phyloP scores from a whole-genome alignment of 768 basidiomycete genomes.

The Boletus vermiculosoides region DNA sequence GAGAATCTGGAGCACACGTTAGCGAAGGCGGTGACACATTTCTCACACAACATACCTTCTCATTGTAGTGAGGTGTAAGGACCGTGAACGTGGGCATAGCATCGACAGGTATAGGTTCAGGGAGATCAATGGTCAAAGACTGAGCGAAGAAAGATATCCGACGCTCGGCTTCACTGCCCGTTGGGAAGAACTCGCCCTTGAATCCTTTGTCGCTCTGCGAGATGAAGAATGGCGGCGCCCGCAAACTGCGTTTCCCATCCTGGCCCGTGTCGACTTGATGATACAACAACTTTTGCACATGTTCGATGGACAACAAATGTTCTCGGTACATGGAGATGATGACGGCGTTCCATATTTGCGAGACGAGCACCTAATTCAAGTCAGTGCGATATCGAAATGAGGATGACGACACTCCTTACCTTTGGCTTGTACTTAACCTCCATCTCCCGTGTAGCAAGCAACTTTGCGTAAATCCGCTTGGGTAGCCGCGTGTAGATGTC shows the following conservation, averaged over 20 bases:
- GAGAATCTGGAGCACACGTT: constrained; percentile 60
- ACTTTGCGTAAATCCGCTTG: constrained; percentile 95
- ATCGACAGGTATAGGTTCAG: constrained; percentile 91
- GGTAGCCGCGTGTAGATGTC: constrained; percentile 96
- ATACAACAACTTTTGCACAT: constrained; percentile 96
- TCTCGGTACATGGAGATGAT: constrained; percentile 99
- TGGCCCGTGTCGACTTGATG: constrained; percentile 88
- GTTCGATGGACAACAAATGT: constrained; percentile 96
- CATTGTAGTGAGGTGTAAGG: constrained; percentile 96
- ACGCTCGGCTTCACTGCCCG: constrained; percentile 92
- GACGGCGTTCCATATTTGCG: constrained; percentile 99
- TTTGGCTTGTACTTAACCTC: constrained; percentile 99
- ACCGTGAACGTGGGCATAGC: constrained; percentile 99
- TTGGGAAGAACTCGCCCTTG: constrained; percentile 90
- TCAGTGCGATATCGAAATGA: not conserved
- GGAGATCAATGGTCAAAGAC: constrained; percentile 92
- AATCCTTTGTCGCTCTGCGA: constrained; percentile 87
- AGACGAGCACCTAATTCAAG: constrained; percentile 77
- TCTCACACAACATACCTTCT: constrained; percentile 63
- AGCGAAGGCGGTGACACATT: not conserved
- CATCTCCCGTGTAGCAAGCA: constrained; percentile 93
- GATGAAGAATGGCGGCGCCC: constrained; percentile 98
- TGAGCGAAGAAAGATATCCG: constrained; percentile 99
- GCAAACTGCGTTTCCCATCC: constrained; percentile 86
- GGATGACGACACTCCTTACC: constrained; percentile 44